Conservation (phyloP, 2,329 filamentous ascomycete species). For the Monosporascus sp. region DNA sequence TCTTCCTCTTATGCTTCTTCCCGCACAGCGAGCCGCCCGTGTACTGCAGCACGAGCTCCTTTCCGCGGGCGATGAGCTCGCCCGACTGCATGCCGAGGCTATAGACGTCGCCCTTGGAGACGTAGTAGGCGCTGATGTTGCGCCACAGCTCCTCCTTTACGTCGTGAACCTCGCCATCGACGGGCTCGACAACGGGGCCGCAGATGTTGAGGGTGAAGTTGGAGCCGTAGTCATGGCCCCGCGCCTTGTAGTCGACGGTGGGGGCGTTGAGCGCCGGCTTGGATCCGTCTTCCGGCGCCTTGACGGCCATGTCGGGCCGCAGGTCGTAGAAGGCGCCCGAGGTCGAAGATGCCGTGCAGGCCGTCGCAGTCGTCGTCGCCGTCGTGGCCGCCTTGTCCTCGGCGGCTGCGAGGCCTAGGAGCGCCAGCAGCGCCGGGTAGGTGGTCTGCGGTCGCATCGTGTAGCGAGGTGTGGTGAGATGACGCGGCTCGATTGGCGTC, state of each 20-base stretch:
- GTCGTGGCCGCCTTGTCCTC: slow-evolving; percentile 33
- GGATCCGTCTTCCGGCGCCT: slow-evolving; percentile 33
- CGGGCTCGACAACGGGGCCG: slow-evolving; percentile 63
- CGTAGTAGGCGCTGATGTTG: slow-evolving; percentile 78
- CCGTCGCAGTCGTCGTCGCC: slow-evolving; percentile 31
- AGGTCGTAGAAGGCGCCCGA: slow-evolving; percentile 56
- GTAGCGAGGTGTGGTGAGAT: too few species aligned
- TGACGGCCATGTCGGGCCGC: slow-evolving; percentile 47
- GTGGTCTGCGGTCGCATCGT: neutral
- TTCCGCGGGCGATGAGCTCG: slow-evolving; percentile 54
- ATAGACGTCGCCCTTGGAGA: slow-evolving; percentile 58
- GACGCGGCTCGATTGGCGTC: too few species aligned
- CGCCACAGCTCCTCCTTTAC: slow-evolving; percentile 56
- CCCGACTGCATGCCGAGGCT: slow-evolving; percentile 67
- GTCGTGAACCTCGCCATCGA: slow-evolving; percentile 55
- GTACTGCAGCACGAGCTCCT: slow-evolving; percentile 74
- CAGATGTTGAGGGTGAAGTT: slow-evolving; percentile 87
- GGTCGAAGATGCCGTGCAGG: slow-evolving; percentile 52
- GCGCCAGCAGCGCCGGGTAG: slow-evolving; percentile 26
- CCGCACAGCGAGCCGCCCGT: slow-evolving; percentile 71
- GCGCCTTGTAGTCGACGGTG: slow-evolving; percentile 54
- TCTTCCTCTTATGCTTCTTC: slow-evolving; percentile 31
- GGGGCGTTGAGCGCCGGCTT: slow-evolving; percentile 34
- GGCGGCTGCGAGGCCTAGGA: slow-evolving; percentile 28
- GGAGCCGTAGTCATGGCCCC: slow-evolving; percentile 69